A percentile compares a stretch with the other conserved stretches of the same genome.
These are phyloP conservation scores for Setaria viridis DNA, from an alignment of 202 grass and related monocot species.

Conservation along the genomic window DNA sequence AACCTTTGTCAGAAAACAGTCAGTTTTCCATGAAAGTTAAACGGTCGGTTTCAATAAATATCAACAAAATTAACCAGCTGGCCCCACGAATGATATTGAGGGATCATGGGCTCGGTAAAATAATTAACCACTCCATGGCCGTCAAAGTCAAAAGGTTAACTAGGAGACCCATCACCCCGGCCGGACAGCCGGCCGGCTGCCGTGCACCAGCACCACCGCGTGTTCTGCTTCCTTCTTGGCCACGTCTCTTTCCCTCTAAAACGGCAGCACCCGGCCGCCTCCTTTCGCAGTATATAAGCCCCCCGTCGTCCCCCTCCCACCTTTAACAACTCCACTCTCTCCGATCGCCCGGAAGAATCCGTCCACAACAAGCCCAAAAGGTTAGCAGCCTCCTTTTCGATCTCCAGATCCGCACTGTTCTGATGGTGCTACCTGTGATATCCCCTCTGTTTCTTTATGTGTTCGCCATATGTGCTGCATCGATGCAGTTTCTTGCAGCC, in stretches of 20 bases:
- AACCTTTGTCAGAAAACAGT: not conserved
- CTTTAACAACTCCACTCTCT: conserved; percentile 39
- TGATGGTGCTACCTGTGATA: not conserved
- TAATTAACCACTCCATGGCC: conserved; percentile 21
- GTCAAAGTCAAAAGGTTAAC: conserved; percentile 51
- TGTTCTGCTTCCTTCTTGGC: conserved; percentile 42
- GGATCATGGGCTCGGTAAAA: conserved; percentile 10
- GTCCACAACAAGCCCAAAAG: conserved; percentile 15
- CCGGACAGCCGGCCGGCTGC: conserved; percentile 4
- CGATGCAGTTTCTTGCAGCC: not conserved
- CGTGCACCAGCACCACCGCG: conserved; percentile 27
- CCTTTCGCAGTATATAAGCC: conserved; percentile 58
- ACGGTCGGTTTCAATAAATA: not conserved
- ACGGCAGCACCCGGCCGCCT: not conserved
- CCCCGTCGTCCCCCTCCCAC: conserved; percentile 36
- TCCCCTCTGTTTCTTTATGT: not conserved
- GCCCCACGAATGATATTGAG: not conserved
- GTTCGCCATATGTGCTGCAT: not conserved
- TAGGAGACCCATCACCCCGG: not conserved
- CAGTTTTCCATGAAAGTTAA: not conserved
- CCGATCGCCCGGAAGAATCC: not conserved
- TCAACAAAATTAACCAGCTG: not conserved
- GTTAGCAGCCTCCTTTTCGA: conserved; percentile 16
- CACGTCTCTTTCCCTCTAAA: conserved; percentile 76
- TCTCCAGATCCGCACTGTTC: not conserved